Conservation (phyloP, 108 stramenopile species). For the Conticribra weissflogii region DNA sequence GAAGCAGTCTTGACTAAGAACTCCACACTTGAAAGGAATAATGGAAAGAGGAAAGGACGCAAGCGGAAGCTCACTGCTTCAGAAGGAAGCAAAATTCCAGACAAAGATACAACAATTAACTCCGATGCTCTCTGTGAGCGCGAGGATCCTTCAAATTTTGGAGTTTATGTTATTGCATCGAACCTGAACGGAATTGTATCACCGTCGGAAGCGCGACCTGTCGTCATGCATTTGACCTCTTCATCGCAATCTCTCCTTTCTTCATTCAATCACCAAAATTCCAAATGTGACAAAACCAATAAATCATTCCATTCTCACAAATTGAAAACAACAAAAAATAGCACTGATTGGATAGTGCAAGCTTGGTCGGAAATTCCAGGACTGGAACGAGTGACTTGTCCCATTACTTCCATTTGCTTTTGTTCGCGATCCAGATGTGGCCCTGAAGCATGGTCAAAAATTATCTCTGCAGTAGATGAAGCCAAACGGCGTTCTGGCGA, state of each 20-base stretch:
- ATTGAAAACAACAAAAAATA: background rate
- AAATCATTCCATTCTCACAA: background rate
- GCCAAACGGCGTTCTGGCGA: too few species aligned
- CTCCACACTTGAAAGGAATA: constrained; percentile 9
- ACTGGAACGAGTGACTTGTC: constrained; percentile 22
- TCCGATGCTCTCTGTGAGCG: too few species aligned
- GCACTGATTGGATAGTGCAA: background rate
- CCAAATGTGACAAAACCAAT: background rate
- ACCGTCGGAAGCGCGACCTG: constrained; percentile 27
- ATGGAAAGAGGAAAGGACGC: too few species aligned
- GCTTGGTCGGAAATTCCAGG: constrained; percentile 32
- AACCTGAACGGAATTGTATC: constrained; percentile 23
- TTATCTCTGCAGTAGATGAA: constrained; percentile 13
- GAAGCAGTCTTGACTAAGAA: background rate
- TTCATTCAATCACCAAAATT: background rate
- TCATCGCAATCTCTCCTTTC: background rate
- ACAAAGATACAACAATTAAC: background rate
- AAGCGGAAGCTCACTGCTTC: constrained; percentile 36
- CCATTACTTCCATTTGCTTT: constrained; percentile 36
- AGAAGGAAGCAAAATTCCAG: background rate
- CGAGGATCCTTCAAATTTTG: too few species aligned
- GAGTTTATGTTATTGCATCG: constrained; percentile 43
- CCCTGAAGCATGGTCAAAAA: constrained; percentile 13
- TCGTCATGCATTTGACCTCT: constrained; percentile 29
- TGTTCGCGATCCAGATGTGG: constrained; percentile 26